Percentiles rank a stretch among this genome's conserved stretches.
phyloP scores from a whole-genome alignment of 345 rosid species.

The Citrus trifoliata region DNA sequence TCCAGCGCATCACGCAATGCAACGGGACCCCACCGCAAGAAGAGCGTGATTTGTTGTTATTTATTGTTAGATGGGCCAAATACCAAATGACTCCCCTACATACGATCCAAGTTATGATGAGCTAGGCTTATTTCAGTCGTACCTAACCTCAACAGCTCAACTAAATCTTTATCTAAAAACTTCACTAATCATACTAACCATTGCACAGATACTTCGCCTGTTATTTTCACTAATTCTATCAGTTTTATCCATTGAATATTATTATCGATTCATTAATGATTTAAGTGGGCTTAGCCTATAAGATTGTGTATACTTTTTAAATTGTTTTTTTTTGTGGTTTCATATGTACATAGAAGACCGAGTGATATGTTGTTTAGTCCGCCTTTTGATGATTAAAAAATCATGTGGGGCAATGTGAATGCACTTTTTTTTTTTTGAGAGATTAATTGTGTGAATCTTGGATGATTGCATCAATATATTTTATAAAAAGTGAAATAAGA shows the following conservation, averaged over 20 bases:
- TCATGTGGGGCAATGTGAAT: background rate
- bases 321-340: too few relatives aligned
- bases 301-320: background rate
- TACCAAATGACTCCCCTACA: background rate
- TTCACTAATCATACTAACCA: slow-evolving; percentile 16
- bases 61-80: too few relatives aligned
- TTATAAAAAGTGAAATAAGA: too few relatives aligned
- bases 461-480: background rate
- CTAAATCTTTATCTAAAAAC: background rate
- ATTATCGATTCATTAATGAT: slow-evolving; percentile 2
- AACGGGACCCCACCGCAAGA: background rate
- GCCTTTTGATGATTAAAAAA: background rate
- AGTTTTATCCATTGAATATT: background rate
- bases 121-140: background rate
- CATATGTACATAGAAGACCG: background rate
- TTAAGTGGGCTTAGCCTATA: background rate
- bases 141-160: slow-evolving; percentile 21
- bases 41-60: too few relatives aligned
- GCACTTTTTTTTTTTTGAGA: background rate
- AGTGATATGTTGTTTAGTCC: background rate
- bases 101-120: slow-evolving; percentile 13
- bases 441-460: background rate
- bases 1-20: background rate
- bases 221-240: slow-evolving; percentile 15
- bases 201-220: slow-evolving; percentile 1